Evolutionary conservation across 331 rosid species (phyloP).

Genomic region (Rhamnella rubrinervis): DNA sequence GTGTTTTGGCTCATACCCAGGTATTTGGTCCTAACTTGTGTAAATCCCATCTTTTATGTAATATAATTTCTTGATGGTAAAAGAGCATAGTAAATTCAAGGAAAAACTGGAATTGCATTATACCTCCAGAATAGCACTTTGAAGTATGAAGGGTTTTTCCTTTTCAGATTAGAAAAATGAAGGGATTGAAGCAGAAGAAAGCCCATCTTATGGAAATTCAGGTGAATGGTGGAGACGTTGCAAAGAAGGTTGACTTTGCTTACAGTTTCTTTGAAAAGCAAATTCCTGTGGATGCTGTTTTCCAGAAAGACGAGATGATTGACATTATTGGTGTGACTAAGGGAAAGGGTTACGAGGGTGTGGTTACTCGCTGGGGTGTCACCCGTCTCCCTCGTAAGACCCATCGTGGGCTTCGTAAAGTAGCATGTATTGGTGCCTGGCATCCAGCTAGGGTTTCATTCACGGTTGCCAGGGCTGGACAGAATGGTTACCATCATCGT

Average conservation of each 20-base stretch:
- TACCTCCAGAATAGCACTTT: background rate
- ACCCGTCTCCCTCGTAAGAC: slow-evolving; percentile 44
- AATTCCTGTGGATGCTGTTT: slow-evolving; percentile 36
- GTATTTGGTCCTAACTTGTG: slow-evolving; percentile 22
- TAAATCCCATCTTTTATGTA: background rate
- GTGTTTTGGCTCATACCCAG: slow-evolving; percentile 84
- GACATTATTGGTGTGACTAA: slow-evolving; percentile 39
- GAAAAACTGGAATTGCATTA: background rate
- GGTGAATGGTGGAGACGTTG: slow-evolving; percentile 68
- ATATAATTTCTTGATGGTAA: background rate
- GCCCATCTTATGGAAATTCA: slow-evolving; percentile 90
- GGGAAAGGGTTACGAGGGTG: slow-evolving; percentile 44
- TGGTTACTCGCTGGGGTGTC: slow-evolving; percentile 45
- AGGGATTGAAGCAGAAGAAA: slow-evolving; percentile 87
- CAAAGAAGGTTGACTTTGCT: slow-evolving; percentile 63
- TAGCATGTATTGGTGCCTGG: slow-evolving; percentile 52
- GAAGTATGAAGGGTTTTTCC: background rate
- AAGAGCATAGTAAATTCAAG: background rate
- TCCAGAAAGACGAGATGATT: slow-evolving; percentile 41
- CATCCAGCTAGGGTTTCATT: slow-evolving; percentile 49
- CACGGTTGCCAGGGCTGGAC: slow-evolving; percentile 48
- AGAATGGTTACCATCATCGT: slow-evolving; percentile 48
- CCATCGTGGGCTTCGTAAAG: slow-evolving; percentile 42
- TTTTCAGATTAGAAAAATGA: slow-evolving; percentile 69
- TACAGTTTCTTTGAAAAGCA: slow-evolving; percentile 62